Conservation (phyloP, 768 basidiomycete genomes). For the Mycena indigotica region DNA sequence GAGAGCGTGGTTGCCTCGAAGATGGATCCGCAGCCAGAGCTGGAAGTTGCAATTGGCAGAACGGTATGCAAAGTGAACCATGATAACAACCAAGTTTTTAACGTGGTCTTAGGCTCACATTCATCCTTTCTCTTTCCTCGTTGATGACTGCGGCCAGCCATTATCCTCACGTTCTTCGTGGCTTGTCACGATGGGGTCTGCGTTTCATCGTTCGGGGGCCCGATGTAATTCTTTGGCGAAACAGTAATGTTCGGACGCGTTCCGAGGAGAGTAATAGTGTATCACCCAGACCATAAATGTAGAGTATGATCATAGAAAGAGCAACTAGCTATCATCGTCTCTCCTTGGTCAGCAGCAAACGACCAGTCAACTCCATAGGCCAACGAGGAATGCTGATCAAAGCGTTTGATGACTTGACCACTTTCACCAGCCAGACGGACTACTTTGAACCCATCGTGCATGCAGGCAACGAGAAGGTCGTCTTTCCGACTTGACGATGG, state of each 20-base stretch:
- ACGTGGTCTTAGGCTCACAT: slow-evolving; percentile 36
- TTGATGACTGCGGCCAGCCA: slow-evolving; percentile 67
- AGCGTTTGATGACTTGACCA: slow-evolving; percentile 54
- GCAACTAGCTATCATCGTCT: slow-evolving; percentile 77
- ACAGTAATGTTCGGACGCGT: slow-evolving; percentile 24
- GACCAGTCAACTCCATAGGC: slow-evolving; percentile 96
- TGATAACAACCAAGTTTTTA: neutral
- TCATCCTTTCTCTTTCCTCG: slow-evolving; percentile 64
- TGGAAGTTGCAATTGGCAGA: slow-evolving; percentile 48
- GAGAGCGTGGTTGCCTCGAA: slow-evolving; percentile 60
- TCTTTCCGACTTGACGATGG: slow-evolving; percentile 63
- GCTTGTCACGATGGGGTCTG: slow-evolving; percentile 72
- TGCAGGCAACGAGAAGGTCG: slow-evolving; percentile 90
- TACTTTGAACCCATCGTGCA: slow-evolving; percentile 97
- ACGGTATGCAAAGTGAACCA: slow-evolving; percentile 50
- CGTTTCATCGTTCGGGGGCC: slow-evolving; percentile 67
- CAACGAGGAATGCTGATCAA: slow-evolving; percentile 77
- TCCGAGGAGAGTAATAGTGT: slow-evolving; percentile 24
- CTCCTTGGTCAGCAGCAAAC: slow-evolving; percentile 35
- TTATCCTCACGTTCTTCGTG: slow-evolving; percentile 65
- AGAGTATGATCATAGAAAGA: slow-evolving; percentile 94
- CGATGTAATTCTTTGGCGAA: slow-evolving; percentile 56
- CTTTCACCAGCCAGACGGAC: slow-evolving; percentile 35
- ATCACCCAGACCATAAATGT: slow-evolving; percentile 75
- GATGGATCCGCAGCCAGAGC: slow-evolving; percentile 50